Percentiles rank a stretch among this genome's conserved stretches.
Conservation (phyloP, 306 rosid genomes). For the Corylus heterophylla region DNA sequence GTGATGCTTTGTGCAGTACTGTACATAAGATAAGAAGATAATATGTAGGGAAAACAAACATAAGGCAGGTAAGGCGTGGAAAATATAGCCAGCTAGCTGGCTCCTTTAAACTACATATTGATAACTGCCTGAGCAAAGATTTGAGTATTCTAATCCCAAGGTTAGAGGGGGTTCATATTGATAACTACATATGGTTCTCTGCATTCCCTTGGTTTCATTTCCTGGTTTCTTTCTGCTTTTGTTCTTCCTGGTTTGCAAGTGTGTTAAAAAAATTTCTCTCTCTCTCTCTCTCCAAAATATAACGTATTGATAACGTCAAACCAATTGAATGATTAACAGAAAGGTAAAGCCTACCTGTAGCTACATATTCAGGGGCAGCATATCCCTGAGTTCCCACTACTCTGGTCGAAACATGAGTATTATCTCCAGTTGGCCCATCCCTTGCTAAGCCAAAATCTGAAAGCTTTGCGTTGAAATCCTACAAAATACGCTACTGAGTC, state of each 20-base stretch:
- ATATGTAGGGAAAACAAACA: not conserved
- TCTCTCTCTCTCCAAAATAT: not conserved
- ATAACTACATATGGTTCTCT: too few relatives aligned
- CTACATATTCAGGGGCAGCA: conserved; percentile 96
- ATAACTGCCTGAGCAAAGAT: not conserved
- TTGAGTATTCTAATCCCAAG: not conserved
- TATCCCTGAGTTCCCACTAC: conserved; percentile 89
- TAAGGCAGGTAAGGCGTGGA: not conserved
- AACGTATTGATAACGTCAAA: conserved; percentile 4
- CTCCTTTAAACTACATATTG: not conserved
- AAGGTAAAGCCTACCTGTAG: conserved; percentile 64
- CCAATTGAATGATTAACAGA: conserved; percentile 2
- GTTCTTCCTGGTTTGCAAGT: not conserved
- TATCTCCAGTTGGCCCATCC: conserved; percentile 97
- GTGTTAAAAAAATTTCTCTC: not conserved
- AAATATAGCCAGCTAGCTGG: not conserved
- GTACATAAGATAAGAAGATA: not conserved
- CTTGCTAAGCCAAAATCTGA: conserved; percentile 97
- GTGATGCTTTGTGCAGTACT: not conserved
- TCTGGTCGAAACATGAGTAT: conserved; percentile 94
- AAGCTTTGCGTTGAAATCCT: conserved; percentile 85
- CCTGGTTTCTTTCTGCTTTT: not conserved
- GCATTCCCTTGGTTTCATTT: not conserved
- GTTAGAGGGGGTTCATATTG: not conserved
- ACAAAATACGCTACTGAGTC: conserved; percentile 23